These are phyloP conservation scores for Immersiporthe knoxdaviesiana DNA, from an alignment of 2,329 filamentous ascomycete species.

Conservation along the genomic window DNA sequence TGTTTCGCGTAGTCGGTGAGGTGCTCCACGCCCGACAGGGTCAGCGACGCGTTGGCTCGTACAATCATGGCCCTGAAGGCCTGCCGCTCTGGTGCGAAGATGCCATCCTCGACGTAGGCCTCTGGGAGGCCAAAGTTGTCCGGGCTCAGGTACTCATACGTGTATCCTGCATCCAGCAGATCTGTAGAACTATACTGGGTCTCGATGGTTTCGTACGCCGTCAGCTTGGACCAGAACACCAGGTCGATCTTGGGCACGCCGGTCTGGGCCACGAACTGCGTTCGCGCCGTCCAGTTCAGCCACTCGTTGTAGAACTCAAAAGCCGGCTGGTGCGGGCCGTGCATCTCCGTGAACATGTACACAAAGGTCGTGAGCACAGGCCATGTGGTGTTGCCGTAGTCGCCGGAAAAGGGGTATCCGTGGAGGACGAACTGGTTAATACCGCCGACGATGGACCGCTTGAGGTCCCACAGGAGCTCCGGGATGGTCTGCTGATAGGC, in stretches of 20 bases:
- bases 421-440: conserved; percentile 51
- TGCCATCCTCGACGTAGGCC: conserved; percentile 41
- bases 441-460: conserved; percentile 44
- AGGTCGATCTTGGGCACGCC: conserved; percentile 9
- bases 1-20: conserved; percentile 41
- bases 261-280: conserved; percentile 8
- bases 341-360: conserved; percentile 40
- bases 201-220: not conserved
- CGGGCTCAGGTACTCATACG: conserved; percentile 49
- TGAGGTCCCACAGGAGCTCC: conserved; percentile 41
- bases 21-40: conserved; percentile 1
- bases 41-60: conserved; percentile 8
- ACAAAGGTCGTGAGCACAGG: conserved; percentile 49
- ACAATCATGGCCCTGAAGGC: conserved; percentile 41
- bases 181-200: conserved; percentile 4
- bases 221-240: conserved; percentile 8
- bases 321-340: conserved; percentile 13
- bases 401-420: conserved; percentile 44
- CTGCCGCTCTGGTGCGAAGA: conserved; percentile 44
- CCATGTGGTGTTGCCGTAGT: conserved; percentile 53
- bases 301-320: conserved; percentile 15
- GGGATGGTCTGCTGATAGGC: conserved; percentile 37
- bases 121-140: conserved; percentile 46
- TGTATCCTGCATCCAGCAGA: conserved; percentile 36
- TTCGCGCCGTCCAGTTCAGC: conserved; percentile 11